phyloP scores from a whole-genome alignment of 148 eudicot species.

The Rhododendron williamsianum region DNA sequence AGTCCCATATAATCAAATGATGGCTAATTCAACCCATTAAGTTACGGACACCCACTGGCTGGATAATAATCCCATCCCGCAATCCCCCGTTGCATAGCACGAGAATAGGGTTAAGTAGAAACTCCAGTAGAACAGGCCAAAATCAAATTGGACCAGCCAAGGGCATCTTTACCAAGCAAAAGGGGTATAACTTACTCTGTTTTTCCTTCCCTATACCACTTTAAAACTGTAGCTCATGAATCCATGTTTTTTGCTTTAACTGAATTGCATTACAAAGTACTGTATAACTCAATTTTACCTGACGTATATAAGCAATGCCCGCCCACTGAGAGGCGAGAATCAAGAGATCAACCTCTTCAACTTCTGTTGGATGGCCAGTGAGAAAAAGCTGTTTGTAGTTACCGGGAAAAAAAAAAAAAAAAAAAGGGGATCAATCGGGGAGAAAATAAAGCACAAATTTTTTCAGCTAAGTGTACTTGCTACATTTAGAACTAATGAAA shows the following conservation, averaged over 20 bases:
- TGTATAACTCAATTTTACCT: constrained; percentile 32
- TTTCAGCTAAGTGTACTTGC: neutral
- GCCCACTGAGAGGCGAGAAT: constrained; percentile 68
- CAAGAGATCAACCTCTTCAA: constrained; percentile 54
- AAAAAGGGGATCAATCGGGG: neutral
- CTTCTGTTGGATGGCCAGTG: constrained; percentile 42
- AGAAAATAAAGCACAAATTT: neutral
- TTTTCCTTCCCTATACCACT: neutral
- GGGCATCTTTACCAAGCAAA: neutral
- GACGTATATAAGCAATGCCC: constrained; percentile 50
- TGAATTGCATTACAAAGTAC: neutral
- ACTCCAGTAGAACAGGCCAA: neutral
- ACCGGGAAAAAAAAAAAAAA: neutral
- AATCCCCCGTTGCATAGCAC: neutral
- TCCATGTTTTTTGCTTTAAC: neutral
- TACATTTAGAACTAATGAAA: neutral
- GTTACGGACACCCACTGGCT: neutral
- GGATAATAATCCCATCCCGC: neutral
- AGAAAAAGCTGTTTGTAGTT: constrained; percentile 34
- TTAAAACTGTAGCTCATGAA: neutral
- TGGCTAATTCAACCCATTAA: neutral
- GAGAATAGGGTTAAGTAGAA: neutral
- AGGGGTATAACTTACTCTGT: neutral
- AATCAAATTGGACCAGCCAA: constrained; percentile 4
- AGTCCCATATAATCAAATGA: neutral